Base-by-base conservation (phyloP, 495 filamentous ascomycete species). In the Talaromyces adpressus region DNA sequence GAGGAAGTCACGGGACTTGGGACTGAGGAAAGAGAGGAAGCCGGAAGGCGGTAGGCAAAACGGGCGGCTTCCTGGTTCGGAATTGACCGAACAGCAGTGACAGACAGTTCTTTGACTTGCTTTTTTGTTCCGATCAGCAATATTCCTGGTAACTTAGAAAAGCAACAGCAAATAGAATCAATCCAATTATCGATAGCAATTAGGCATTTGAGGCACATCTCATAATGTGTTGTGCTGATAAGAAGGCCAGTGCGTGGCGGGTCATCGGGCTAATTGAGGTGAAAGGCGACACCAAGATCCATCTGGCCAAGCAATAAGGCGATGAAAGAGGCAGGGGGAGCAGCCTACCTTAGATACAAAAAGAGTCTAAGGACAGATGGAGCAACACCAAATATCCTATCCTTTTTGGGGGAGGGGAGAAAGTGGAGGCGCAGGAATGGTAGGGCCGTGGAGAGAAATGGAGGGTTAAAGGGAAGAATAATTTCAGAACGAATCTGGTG, bases 1-100 rank as follows among this genome's bases (percentile, higher is more conserved):
- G 52, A 59, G 12, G 57, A 41, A 27, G 72, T 80, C 77, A 79
- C 77, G 77, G 75, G 77, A 72, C 70, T 66, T 67, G 3, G 63
- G 47, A 27, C 27, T 27, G 34, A 70, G 4, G 45, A 63, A 59
- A n/a, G 59, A 64, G 41, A 39, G 34, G 36, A 36, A 36, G 34
- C 9, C 34, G 34, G 34, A 16, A 41, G 36, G 9, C 11, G 8
- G 9, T 1, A 41, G 36, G 32, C 32, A 9, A 36, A 36, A 36
- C 32, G 32, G 3, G 32, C 32, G 32, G 9, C 32, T 36, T 36
- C 32, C 32, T n/a, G 39, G 39, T 11, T 45, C n/a, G n/a, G 41
- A 47, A 47, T 6, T 18, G 41, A 6, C 41, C n/a, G 45, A 18
- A 9, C 45, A 45, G 45, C 45, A 49, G 45, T 49, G 22, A 49